Evolutionary conservation across 2,329 filamentous ascomycete genomes (phyloP).

Genomic region (Trichoderma koningii): DNA sequence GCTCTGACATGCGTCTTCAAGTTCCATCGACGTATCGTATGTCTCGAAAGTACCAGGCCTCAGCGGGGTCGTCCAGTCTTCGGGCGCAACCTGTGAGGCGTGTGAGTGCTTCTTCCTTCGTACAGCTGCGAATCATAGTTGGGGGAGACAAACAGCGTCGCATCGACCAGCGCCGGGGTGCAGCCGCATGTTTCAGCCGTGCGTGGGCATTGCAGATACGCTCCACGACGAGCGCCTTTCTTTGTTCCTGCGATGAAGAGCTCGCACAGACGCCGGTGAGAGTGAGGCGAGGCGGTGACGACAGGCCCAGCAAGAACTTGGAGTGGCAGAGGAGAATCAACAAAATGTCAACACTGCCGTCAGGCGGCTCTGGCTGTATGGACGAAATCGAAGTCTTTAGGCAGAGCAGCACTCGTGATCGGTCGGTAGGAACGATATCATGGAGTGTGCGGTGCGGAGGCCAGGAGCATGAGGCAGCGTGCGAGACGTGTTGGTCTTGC

Average conservation of each 20-base stretch:
- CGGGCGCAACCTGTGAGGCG: not conserved
- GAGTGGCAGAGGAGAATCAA: not conserved
- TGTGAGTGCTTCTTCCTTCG: not conserved
- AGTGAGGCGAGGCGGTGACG: not conserved
- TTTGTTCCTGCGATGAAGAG: constrained; percentile 17
- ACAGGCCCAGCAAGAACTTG: not conserved
- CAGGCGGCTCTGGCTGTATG: too few species aligned
- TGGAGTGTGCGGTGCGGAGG: not conserved
- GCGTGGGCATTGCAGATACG: constrained; percentile 19
- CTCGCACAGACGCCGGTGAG: constrained; percentile 1
- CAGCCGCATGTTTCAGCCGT: constrained; percentile 28
- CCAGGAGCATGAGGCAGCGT: too few species aligned
- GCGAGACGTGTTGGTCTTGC: too few species aligned
- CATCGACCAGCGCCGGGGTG: constrained; percentile 25
- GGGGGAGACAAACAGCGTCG: constrained; percentile 1
- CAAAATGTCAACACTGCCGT: not conserved
- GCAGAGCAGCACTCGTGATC: too few species aligned
- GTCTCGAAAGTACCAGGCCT: constrained; percentile 11
- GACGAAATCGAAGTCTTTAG: too few species aligned
- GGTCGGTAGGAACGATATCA: too few species aligned
- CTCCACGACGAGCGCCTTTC: constrained; percentile 21
- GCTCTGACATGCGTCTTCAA: constrained; percentile 24
- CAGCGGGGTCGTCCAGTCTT: constrained; percentile 16
- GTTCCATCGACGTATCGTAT: constrained; percentile 29
- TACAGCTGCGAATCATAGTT: too few species aligned